Conservation (phyloP, 139 green algal genomes). For the Chlorella sorokiniana region DNA sequence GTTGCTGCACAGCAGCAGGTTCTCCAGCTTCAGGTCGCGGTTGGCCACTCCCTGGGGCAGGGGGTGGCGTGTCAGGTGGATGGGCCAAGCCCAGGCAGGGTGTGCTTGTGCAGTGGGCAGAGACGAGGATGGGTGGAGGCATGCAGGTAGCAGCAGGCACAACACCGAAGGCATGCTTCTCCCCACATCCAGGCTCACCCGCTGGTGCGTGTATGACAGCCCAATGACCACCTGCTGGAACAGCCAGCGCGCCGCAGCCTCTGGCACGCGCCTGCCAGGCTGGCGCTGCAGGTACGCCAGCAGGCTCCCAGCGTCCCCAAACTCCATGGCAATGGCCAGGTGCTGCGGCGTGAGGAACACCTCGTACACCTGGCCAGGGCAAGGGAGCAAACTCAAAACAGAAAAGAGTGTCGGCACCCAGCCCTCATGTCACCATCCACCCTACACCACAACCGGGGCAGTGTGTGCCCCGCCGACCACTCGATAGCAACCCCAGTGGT, state of each 20-base stretch:
- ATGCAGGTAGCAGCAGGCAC: too few relatives aligned
- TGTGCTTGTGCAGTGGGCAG: not conserved
- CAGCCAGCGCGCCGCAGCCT: constrained; percentile 50
- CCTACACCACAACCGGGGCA: too few relatives aligned
- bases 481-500: too few relatives aligned
- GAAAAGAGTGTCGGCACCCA: too few relatives aligned
- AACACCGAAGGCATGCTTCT: not conserved
- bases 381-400: too few relatives aligned
- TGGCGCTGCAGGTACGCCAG: constrained; percentile 24
- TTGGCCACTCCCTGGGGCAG: constrained; percentile 55
- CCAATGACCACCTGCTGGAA: constrained; percentile 71
- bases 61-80: not conserved
- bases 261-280: constrained; percentile 26
- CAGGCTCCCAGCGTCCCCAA: constrained; percentile 14
- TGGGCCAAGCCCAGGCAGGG: not conserved
- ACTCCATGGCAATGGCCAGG: constrained; percentile 10
- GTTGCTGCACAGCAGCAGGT: constrained; percentile 57
- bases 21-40: constrained; percentile 72
- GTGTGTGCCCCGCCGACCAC: too few relatives aligned
- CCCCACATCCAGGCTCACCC: constrained; percentile 4
- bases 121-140: too few relatives aligned
- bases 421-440: not conserved
- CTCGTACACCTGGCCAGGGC: not conserved
- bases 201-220: constrained; percentile 59
- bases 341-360: constrained; percentile 8